phyloP scores from a whole-genome alignment of 768 basidiomycete species.

The Postia placenta region DNA sequence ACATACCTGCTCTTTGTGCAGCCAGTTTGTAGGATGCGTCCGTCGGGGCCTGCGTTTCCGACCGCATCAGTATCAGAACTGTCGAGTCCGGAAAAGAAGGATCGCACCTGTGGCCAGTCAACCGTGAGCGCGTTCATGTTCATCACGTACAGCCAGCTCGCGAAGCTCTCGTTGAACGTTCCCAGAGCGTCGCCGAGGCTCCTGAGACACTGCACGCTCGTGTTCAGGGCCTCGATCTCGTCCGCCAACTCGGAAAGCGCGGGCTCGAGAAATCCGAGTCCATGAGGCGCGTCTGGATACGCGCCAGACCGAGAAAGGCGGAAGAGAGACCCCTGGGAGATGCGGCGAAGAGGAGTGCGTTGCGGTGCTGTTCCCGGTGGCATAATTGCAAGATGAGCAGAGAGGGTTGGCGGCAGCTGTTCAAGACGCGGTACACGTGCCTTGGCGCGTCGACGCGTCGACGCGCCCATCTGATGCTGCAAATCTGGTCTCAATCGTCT shows the following conservation, averaged over 20 bases:
- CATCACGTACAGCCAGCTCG: slow-evolving; percentile 87
- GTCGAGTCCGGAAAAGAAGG: not conserved
- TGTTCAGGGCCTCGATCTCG: slow-evolving; percentile 75
- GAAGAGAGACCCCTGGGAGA: slow-evolving; percentile 89
- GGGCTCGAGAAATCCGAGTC: slow-evolving; percentile 80
- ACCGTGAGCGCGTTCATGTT: slow-evolving; percentile 94
- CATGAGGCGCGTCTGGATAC: slow-evolving; percentile 72
- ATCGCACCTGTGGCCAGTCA: slow-evolving; percentile 70
- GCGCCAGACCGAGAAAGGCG: slow-evolving; percentile 74
- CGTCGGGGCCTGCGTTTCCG: slow-evolving; percentile 14
- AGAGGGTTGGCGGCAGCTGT: no score
- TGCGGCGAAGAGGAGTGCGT: slow-evolving; percentile 73
- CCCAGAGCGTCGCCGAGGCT: slow-evolving; percentile 69
- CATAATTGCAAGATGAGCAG: not conserved
- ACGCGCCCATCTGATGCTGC: no score
- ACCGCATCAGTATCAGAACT: not conserved
- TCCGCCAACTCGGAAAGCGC: slow-evolving; percentile 83
- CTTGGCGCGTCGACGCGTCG: no score
- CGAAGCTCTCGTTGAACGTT: slow-evolving; percentile 90
- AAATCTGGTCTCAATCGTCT: no score
- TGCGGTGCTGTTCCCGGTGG: not conserved
- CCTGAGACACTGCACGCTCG: slow-evolving; percentile 68
- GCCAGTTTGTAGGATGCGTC: slow-evolving; percentile 43
- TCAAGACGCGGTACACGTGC: no score
- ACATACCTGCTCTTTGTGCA: slow-evolving; percentile 52